Evolutionary conservation across 2,329 filamentous ascomycete species (phyloP).

Genomic region (Ophiostoma triangulosporum): DNA sequence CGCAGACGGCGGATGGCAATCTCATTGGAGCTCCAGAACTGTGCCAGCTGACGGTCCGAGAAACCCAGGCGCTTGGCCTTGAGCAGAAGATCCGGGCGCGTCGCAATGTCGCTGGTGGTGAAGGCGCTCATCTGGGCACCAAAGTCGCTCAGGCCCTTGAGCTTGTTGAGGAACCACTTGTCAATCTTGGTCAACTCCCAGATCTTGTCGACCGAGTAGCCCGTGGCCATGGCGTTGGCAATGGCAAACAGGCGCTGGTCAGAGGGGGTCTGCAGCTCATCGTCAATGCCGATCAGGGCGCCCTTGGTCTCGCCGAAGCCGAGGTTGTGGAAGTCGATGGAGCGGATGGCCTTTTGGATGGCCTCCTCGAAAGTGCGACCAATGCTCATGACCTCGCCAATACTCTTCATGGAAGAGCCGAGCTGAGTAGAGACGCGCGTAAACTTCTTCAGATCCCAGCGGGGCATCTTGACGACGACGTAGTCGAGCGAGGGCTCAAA

Average conservation of each 20-base stretch:
- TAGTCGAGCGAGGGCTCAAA: slow-evolving; percentile 98
- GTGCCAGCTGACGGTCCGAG: slow-evolving; percentile 82
- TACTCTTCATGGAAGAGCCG: slow-evolving; percentile 98
- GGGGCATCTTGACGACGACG: slow-evolving; percentile 94
- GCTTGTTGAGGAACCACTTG: slow-evolving; percentile 91
- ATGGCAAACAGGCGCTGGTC: slow-evolving; percentile 96
- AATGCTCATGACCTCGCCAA: slow-evolving; percentile 98
- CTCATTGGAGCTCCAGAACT: slow-evolving; percentile 91
- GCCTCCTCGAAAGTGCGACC: slow-evolving; percentile 95
- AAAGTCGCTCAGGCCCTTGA: slow-evolving; percentile 85
- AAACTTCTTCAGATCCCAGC: slow-evolving; percentile 99
- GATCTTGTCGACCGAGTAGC: slow-evolving; percentile 91
- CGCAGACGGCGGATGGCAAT: slow-evolving; percentile 73
- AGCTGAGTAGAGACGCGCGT: slow-evolving; percentile 90
- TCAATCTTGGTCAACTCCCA: slow-evolving; percentile 98
- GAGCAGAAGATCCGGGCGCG: slow-evolving; percentile 52
- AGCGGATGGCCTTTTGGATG: slow-evolving; percentile 93
- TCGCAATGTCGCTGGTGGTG: slow-evolving; percentile 48
- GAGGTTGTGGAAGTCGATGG: slow-evolving; percentile 88
- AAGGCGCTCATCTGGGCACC: slow-evolving; percentile 63
- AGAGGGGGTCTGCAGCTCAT: slow-evolving; percentile 91
- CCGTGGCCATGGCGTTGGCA: slow-evolving; percentile 90
- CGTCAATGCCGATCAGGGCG: slow-evolving; percentile 88
- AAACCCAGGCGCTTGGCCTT: slow-evolving; percentile 91
- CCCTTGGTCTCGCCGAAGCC: slow-evolving; percentile 78